Evolutionary conservation across 495 filamentous ascomycete genomes (phyloP).

Genomic region (Podospora anserina): DNA sequence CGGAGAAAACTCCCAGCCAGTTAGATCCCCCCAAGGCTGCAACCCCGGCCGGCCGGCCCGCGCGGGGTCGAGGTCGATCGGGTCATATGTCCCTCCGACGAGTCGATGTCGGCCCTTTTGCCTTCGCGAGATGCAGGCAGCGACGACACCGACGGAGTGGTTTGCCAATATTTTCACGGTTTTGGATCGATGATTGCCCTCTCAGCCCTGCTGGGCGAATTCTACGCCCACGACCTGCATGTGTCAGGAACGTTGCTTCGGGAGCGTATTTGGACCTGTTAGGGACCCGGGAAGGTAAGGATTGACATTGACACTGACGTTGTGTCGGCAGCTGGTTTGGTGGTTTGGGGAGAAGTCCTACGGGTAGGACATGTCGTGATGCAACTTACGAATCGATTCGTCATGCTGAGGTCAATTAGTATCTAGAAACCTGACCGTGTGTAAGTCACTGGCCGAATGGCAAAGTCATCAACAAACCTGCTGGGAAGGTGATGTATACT

Average conservation of each 20-base stretch:
- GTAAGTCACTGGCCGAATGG: not conserved
- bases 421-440: not conserved
- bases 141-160: not conserved
- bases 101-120: not conserved
- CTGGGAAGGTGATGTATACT: not conserved
- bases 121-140: conserved; percentile 7
- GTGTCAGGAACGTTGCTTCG: not conserved
- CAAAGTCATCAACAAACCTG: not conserved
- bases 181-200: not conserved
- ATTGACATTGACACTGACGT: not conserved
- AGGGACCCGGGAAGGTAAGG: not conserved
- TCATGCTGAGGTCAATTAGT: not conserved
- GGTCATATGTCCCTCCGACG: conserved; percentile 28
- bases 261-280: not conserved
- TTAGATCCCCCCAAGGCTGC: not conserved
- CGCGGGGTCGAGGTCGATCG: conserved; percentile 10
- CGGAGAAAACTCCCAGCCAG: not conserved
- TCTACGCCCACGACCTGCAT: not conserved
- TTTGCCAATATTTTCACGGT: not conserved
- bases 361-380: not conserved
- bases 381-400: not conserved
- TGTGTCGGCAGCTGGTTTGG: not conserved
- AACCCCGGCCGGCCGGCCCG: too few relatives aligned
- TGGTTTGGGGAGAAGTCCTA: not conserved
- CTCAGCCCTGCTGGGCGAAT: not conserved